Conservation (phyloP, 805 yeast genomes). For the Candida orba region DNA sequence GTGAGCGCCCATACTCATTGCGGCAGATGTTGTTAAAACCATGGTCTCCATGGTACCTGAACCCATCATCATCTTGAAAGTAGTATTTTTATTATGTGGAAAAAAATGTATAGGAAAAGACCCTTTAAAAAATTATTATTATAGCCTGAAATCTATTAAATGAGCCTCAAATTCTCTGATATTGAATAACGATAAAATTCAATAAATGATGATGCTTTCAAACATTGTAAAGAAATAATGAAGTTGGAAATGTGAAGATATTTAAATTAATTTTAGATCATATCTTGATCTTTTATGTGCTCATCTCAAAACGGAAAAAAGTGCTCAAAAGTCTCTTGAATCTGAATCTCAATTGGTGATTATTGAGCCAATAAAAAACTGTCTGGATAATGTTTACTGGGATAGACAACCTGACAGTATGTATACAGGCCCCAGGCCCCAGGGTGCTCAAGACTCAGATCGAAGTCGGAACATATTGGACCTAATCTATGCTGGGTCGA, state of each 20-base stretch:
- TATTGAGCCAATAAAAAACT: neutral
- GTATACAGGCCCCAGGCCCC: too few species aligned
- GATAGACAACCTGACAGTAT: too few species aligned
- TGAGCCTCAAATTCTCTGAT: too few species aligned
- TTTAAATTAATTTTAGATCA: too few species aligned
- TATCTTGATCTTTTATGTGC: conserved; percentile 2
- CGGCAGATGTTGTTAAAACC: conserved; percentile 10
- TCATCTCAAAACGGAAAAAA: conserved; percentile 9
- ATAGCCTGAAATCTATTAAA: too few species aligned
- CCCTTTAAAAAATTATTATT: too few species aligned
- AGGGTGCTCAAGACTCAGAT: too few species aligned
- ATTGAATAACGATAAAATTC: neutral
- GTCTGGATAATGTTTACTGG: too few species aligned
- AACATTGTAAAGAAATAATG: neutral
- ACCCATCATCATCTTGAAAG: conserved; percentile 25
- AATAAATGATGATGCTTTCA: neutral
- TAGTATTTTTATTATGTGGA: neutral
- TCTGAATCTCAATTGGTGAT: neutral
- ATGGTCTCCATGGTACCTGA: conserved; percentile 17
- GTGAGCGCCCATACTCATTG: conserved; percentile 1
- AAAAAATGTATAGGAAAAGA: neutral
- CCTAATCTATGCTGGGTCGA: too few species aligned
- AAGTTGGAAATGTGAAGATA: too few species aligned
- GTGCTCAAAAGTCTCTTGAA: conserved; percentile 8
- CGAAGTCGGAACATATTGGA: too few species aligned